Base-by-base conservation (phyloP, 73 alveolate genomes). In the Paramecium biaurelia region DNA sequence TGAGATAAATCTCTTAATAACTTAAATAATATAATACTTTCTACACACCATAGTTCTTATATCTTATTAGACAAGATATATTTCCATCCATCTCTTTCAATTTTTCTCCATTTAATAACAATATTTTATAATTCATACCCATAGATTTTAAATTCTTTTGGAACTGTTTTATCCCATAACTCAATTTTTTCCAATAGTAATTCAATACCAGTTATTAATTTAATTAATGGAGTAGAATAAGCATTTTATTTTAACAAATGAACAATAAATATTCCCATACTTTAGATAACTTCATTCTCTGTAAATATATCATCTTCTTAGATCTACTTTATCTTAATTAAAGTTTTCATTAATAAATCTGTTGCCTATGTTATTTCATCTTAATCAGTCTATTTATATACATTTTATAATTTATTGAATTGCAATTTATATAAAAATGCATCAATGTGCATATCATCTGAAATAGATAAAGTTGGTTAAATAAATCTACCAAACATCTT, bases 1-100 rank as follows among this genome's bases (percentile, higher is more conserved):
- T 72, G 38, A 2, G 38, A 12, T 21, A 35, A 37, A 72, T 35
- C 59, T 72, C 86, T 86, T 38, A 72, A 38, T 63, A 86, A 67
- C 70, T 86, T 86, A 34, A 86, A 59, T 37, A 86, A 34, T 47
- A 86, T 86, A 34, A 86, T 76, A 63, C 82, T 76, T 42, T 86
- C 93, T 63, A 86, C 70, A 26, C 68, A 86, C 79, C 85, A 72
- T 0, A 86, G 24, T 86, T 86, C 93, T 37, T 86, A 24, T n/a
- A 63, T 76, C 18, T 86, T 86, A 41, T 86, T 76, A 14, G 74
- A 32, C 5, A 86, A 57, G 14, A 86, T 86, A 15, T 18, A 59
- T 59, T 86, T 86, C 93, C 93, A 86, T 45, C 93, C 82, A 63
- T 67, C 85, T 63, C 93, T 72, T 21, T 86, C 93, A 20, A 86